A percentile compares a stretch with the other conserved stretches of the same genome.
Conservation (phyloP, 768 basidiomycete genomes). For the Mycena albidolilacea region DNA sequence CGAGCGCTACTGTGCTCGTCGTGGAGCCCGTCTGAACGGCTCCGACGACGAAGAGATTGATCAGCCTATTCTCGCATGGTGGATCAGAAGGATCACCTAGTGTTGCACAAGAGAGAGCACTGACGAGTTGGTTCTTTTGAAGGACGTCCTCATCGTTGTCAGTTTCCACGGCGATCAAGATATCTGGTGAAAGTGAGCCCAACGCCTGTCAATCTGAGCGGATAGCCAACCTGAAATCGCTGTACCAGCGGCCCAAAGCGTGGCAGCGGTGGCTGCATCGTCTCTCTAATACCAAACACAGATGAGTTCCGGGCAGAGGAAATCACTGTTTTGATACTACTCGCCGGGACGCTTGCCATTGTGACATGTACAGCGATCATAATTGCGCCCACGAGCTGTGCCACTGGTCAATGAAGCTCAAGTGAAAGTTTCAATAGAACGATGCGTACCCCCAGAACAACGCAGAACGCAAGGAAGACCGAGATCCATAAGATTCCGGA, state of each 20-base stretch:
- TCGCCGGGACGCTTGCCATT: background rate
- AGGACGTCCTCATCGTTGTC: background rate
- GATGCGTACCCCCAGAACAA: background rate
- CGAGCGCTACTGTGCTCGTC: no score
- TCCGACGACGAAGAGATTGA: background rate
- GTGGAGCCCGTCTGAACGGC: no score
- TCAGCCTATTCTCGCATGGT: background rate
- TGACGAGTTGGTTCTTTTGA: background rate
- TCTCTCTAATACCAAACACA: background rate
- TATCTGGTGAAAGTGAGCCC: background rate
- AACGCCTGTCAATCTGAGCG: no score
- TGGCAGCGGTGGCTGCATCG: background rate
- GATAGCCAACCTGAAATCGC: background rate
- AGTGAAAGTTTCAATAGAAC: no score
- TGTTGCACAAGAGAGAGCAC: background rate
- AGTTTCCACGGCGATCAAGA: conserved; percentile 21
- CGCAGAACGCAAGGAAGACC: background rate
- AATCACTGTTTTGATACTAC: no score
- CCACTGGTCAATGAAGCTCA: background rate
- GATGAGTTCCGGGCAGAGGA: background rate
- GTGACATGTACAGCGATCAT: background rate
- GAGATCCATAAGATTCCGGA: background rate
- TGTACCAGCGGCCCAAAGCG: background rate
- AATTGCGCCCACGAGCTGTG: conserved; percentile 3
- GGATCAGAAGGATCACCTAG: no score